A percentile compares a stretch with the other conserved stretches of the same genome.
These are phyloP conservation scores for Ascochyta fabae DNA, from an alignment of 2,329 filamentous ascomycete species.

Conservation along the genomic window DNA sequence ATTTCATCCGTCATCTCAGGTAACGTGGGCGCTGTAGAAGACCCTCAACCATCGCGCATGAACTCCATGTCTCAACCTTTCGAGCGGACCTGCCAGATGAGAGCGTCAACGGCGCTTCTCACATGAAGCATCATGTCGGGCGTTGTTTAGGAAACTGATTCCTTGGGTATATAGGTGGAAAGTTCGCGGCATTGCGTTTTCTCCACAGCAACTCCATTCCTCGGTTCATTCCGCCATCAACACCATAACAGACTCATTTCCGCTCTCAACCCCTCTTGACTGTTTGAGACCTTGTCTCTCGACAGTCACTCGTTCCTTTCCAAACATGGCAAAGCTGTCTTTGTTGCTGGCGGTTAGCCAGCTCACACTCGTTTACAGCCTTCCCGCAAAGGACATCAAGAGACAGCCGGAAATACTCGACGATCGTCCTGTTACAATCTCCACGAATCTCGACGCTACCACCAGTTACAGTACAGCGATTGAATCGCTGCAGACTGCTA, in stretches of 20 bases:
- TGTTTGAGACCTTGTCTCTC: constrained; percentile 25
- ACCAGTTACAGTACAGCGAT: constrained; percentile 41
- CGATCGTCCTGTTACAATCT: constrained; percentile 33
- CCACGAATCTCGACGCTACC: constrained; percentile 30
- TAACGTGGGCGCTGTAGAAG: constrained; percentile 29
- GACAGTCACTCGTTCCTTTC: constrained; percentile 17
- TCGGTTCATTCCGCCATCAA: constrained; percentile 34
- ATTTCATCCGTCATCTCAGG: constrained; percentile 27
- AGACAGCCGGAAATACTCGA: constrained; percentile 17
- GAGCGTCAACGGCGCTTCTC: constrained; percentile 25
- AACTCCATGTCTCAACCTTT: constrained; percentile 29
- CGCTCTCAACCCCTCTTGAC: constrained; percentile 16
- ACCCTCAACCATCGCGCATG: constrained; percentile 28
- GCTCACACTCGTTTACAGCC: constrained; percentile 29
- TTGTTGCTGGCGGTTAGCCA: constrained; percentile 35
- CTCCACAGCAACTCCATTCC: constrained; percentile 36
- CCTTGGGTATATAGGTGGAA: constrained; percentile 31
- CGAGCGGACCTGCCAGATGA: constrained; percentile 34
- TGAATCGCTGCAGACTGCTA: constrained; percentile 37
- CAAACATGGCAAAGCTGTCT: constrained; percentile 37
- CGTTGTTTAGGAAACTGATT: constrained; percentile 12
- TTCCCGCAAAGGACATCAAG: constrained; percentile 30
- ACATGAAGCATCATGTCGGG: constrained; percentile 26
- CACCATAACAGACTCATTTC: constrained; percentile 10
- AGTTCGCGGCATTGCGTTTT: constrained; percentile 22